Conservation (phyloP, 176 grass and related monocot genomes). For the Tillandsia leiboldiana region DNA sequence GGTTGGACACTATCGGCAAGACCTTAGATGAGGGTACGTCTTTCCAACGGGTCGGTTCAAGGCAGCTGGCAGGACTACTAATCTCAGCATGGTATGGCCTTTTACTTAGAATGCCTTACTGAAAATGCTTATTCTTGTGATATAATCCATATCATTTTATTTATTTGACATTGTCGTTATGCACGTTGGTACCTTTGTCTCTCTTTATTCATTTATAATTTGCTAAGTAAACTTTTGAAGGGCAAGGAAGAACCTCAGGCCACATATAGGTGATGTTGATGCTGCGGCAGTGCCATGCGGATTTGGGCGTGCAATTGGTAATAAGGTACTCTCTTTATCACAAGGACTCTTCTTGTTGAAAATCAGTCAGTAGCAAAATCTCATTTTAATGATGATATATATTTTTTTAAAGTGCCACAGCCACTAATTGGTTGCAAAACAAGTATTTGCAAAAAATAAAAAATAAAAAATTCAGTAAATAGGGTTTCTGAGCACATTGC, state of each 20-base stretch:
- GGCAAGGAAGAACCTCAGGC: slow-evolving; percentile 71
- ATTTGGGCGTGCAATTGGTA: slow-evolving; percentile 86
- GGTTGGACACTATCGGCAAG: slow-evolving; percentile 90
- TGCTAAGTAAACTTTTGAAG: slow-evolving; percentile 47
- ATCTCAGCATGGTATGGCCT: slow-evolving; percentile 80
- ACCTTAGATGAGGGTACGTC: slow-evolving; percentile 73
- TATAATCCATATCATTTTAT: not conserved
- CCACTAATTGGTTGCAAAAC: no score
- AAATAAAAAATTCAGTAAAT: no score
- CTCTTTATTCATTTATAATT: slow-evolving; percentile 15
- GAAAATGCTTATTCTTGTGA: slow-evolving; percentile 13
- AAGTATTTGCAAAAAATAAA: no score
- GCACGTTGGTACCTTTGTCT: no score
- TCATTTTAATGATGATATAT: no score
- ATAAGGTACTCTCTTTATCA: slow-evolving; percentile 59
- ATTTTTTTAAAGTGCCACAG: no score
- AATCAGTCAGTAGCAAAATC: no score
- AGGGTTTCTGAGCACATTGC: no score
- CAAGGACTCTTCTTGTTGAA: slow-evolving; percentile 11
- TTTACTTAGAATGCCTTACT: slow-evolving; percentile 15
- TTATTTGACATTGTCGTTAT: slow-evolving; percentile 2
- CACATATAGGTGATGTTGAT: slow-evolving; percentile 95
- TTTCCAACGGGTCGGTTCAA: slow-evolving; percentile 94
- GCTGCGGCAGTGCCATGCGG: slow-evolving; percentile 90
- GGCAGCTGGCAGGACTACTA: slow-evolving; percentile 84